A percentile compares a stretch with the other conserved stretches of the same genome.
Conservation (phyloP, 306 rosid species). For the Trifolium pratense region DNA sequence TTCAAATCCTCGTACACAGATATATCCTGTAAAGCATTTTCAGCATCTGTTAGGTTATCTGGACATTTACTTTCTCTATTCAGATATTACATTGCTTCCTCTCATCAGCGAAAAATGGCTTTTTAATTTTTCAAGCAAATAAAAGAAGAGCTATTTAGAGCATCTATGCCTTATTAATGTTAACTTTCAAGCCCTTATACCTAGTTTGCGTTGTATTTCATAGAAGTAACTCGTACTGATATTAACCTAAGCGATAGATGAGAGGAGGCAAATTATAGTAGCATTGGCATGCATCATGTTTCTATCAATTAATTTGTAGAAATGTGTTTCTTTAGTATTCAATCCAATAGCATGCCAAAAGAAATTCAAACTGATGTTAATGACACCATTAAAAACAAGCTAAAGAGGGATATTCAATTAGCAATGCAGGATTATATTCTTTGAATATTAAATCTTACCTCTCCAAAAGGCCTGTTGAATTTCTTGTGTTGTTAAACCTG, state of each 20-base stretch:
- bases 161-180: not conserved
- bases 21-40: slow-evolving; percentile 67
- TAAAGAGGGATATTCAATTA: slow-evolving; percentile 22
- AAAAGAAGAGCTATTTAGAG: not conserved
- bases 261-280: slow-evolving; percentile 26
- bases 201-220: slow-evolving; percentile 1
- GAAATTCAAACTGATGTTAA: slow-evolving; percentile 9
- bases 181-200: not conserved
- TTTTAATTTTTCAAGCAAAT: not conserved
- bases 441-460: slow-evolving; percentile 58
- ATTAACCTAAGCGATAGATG: not conserved
- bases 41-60: slow-evolving; percentile 10
- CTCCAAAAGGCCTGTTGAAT: slow-evolving; percentile 94
- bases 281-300: not conserved
- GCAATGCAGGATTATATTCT: slow-evolving; percentile 23
- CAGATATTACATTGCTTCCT: not conserved
- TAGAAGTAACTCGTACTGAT: not conserved
- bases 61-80: slow-evolving; percentile 27
- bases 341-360: not conserved
- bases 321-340: slow-evolving; percentile 18
- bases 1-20: slow-evolving; percentile 91
- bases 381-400: not conserved
- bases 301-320: slow-evolving; percentile 30
- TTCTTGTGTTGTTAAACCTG: slow-evolving; percentile 81
- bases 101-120: slow-evolving; percentile 7